Base-by-base conservation (phyloP, 1,284 basidiomycete species). In the Irpex sp. region DNA sequence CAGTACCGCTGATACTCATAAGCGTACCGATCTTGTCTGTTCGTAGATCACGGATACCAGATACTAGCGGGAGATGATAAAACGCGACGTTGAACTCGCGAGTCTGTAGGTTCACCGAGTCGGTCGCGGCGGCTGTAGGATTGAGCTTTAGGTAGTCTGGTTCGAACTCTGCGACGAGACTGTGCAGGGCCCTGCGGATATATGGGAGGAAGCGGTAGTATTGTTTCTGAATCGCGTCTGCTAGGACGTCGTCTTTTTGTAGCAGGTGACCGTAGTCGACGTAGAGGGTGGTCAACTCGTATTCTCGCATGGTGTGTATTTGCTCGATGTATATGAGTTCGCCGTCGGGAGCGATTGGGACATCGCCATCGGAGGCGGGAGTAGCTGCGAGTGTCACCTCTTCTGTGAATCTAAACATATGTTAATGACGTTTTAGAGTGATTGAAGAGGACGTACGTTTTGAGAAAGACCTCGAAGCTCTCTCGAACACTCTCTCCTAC, bases 121-220 rank as follows among this genome's bases (percentile, higher is more conserved):
- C 87, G 10, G 85, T 88, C 10, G 87, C 85, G 21, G 89, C 88
- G 19, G 86, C 83, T 5, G 86, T 87, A 1, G 90, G 87, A 67
- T 97, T 96, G 69, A 94, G 84, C 76, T 97, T 97, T 64, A 98
- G 85, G 69, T 98, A 99, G 67, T 91, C 90, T 3, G 95, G 95
- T 66, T 91, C 91, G 73, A 88, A 93, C 71, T 91, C 85, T 55
- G 90, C 85, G 59, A 99, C 91, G 21, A 98, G 82, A 68, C 93
- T 92, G 70, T 94, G 87, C 23, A 99, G 81, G 0, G 95, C 94
- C 61, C 94, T 90, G 55, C 93, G 88, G 53, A 99, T 83, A 75
- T 93, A 99, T 0, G 96, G 96, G 5, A 98, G 79, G 77, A 98
- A 98, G 69, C 96, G 88, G 73, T 98, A 98, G 75, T 99, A 99